Conservation (phyloP, 805 yeast genomes). For the Metschnikowia sp. region DNA sequence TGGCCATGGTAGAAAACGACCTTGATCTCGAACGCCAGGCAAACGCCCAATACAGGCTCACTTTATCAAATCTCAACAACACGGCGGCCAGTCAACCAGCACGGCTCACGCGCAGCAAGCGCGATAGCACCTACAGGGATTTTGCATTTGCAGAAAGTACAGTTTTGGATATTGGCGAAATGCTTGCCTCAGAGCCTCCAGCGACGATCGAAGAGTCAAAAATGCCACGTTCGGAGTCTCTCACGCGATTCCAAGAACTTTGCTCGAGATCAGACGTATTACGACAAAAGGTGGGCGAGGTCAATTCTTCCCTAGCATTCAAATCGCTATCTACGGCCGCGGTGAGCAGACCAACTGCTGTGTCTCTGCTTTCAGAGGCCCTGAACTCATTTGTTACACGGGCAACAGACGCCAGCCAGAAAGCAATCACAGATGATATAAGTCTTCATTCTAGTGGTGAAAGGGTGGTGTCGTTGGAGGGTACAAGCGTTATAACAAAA, state of each 20-base stretch:
- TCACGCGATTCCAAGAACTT: slow-evolving; percentile 30
- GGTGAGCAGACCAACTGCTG: slow-evolving; percentile 4
- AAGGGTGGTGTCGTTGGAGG: no score
- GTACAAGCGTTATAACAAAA: no score
- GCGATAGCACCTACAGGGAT: slow-evolving; percentile 13
- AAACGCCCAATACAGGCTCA: slow-evolving; percentile 14
- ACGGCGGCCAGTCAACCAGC: not conserved
- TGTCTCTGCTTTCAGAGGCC: not conserved
- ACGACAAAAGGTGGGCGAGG: slow-evolving; percentile 15
- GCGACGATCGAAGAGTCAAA: not conserved
- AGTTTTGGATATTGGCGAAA: slow-evolving; percentile 16
- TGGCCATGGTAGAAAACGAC: slow-evolving; percentile 43
- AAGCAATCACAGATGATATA: no score
- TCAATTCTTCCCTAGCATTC: slow-evolving; percentile 12
- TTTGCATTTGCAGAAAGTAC: slow-evolving; percentile 17
- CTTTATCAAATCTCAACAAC: slow-evolving; percentile 14
- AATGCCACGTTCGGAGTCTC: slow-evolving; percentile 27
- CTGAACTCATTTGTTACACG: not conserved
- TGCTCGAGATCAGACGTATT: slow-evolving; percentile 19
- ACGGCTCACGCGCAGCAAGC: slow-evolving; percentile 4
- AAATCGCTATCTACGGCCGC: slow-evolving; percentile 6
- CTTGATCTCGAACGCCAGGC: slow-evolving; percentile 18
- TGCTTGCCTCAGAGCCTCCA: slow-evolving; percentile 18
- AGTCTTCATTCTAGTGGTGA: no score
- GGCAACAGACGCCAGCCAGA: not conserved